Conservation (phyloP, 1,284 basidiomycete genomes). For the Apiotrichum domesticum region DNA sequence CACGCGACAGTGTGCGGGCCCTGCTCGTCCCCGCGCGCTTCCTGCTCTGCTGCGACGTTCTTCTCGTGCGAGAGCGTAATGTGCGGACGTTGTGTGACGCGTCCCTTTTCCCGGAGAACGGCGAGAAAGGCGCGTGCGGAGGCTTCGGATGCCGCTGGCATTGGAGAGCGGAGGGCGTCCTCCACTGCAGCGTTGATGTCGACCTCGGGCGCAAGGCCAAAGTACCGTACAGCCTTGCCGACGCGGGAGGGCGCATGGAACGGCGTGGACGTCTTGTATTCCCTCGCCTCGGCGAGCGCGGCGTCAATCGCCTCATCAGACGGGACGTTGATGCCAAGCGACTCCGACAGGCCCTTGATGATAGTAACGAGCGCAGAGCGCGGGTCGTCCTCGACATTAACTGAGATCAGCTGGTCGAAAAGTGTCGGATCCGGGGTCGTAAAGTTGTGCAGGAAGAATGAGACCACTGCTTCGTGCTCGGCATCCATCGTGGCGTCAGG, state of each 20-base stretch:
- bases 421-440: slow-evolving; percentile 62
- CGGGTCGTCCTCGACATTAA: slow-evolving; percentile 56
- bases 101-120: slow-evolving; percentile 51
- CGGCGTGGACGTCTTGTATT: slow-evolving; percentile 34
- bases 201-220: slow-evolving; percentile 67
- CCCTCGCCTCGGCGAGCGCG: slow-evolving; percentile 54
- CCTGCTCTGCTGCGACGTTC: slow-evolving; percentile 49
- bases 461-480: slow-evolving; percentile 72
- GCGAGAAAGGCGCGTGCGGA: slow-evolving; percentile 53
- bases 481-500: slow-evolving; percentile 54
- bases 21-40: slow-evolving; percentile 24
- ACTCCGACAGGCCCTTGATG: slow-evolving; percentile 56
- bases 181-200: slow-evolving; percentile 49
- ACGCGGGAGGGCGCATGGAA: slow-evolving; percentile 32
- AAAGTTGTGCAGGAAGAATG: slow-evolving; percentile 64
- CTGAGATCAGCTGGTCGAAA: slow-evolving; percentile 63
- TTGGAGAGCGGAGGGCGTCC: slow-evolving; percentile 10
- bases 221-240: slow-evolving; percentile 59
- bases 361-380: slow-evolving; percentile 57
- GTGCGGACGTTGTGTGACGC: slow-evolving; percentile 66
- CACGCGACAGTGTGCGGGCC: slow-evolving; percentile 51
- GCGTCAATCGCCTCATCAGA: slow-evolving; percentile 55
- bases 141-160: slow-evolving; percentile 25
- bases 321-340: slow-evolving; percentile 51
- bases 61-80: slow-evolving; percentile 78